Conservation (phyloP, 2,329 filamentous ascomycete genomes). For the Fusarium begoniae region DNA sequence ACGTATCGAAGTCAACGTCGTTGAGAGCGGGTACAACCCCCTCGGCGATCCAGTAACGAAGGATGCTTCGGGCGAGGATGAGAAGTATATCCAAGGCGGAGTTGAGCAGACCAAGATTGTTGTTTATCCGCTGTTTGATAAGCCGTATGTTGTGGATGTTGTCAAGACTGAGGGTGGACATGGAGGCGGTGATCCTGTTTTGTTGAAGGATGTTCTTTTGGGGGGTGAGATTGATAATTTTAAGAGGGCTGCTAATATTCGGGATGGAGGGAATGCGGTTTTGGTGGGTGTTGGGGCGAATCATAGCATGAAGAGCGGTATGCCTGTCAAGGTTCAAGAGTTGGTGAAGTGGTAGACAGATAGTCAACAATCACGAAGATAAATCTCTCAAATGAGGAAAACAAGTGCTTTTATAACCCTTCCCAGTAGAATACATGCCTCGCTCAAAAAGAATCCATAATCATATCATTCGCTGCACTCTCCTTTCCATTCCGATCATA, state of each 20-base stretch:
- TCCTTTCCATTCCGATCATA: neutral
- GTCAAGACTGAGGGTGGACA: slow-evolving; percentile 63
- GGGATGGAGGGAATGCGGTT: slow-evolving; percentile 68
- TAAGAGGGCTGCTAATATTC: slow-evolving; percentile 63
- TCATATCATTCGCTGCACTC: rapidly evolving
- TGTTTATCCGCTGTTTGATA: slow-evolving; percentile 64
- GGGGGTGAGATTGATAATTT: slow-evolving; percentile 60
- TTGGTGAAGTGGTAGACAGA: slow-evolving; percentile 27
- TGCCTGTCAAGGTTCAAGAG: slow-evolving; percentile 38
- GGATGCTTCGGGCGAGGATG: slow-evolving; percentile 55
- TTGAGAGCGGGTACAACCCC: slow-evolving; percentile 68
- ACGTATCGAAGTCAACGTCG: slow-evolving; percentile 67
- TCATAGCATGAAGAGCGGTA: slow-evolving; percentile 54
- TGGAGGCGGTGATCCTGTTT: slow-evolving; percentile 66
- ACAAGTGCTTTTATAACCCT: neutral
- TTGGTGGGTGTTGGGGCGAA: slow-evolving; percentile 69
- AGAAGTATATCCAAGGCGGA: slow-evolving; percentile 37
- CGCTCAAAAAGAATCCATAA: neutral
- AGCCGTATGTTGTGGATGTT: slow-evolving; percentile 65
- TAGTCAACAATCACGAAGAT: neutral
- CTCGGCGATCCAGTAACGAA: slow-evolving; percentile 59
- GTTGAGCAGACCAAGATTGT: slow-evolving; percentile 54
- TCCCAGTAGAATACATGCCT: neutral
- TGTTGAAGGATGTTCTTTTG: slow-evolving; percentile 64
- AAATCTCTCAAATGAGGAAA: neutral